Base-by-base conservation (phyloP, 73 alveolate species). In the Paramecium caudatum region DNA sequence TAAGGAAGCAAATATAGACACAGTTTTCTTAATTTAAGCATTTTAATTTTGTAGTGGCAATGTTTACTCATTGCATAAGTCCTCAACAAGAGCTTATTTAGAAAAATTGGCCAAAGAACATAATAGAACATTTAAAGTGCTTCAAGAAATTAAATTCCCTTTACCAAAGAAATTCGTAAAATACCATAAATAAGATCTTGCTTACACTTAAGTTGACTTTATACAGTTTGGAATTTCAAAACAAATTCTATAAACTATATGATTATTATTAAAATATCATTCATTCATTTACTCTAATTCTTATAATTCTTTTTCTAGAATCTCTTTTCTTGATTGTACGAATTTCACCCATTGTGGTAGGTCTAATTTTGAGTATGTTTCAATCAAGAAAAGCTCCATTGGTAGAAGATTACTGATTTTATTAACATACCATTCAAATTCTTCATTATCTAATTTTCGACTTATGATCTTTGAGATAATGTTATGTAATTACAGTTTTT, bases 131-230 rank as follows among this genome's bases (percentile, higher is more conserved):
- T 86, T 86, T 23, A 62, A 47, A 63, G 88, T 86, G 4, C 88
- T 86, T 39, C 27, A 61, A 30, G 80, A 36, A 63, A 41, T 62
- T 25, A 21, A 86, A 19, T 86, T 86, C 30, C 93, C 93, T 23
- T 65, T 86, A 37, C 93, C 93, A 10, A 86, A 86, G 25, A 61
- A 78, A 63, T 86, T 86, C 25, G 12, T 7, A 1, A 86, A 86
- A 86, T 86, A 86, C 65, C 93, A 86, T 12, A 86, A 86, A 86
- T 63, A 86, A 86, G 93, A 86, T 10, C 61, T 86, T 21, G 93
- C 93, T 15, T 86, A 33, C 25, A 86, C 93, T 9, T 47, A 86
- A 46, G 93, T 86, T 4, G 93, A 86, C 46, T 86, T 86, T 70
- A 86, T 86, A 4, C 33, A 62, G 68, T 86, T 61, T 86, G 88